Base-by-base conservation (phyloP, 345 rosid genomes). In the Citrus sp. region DNA sequence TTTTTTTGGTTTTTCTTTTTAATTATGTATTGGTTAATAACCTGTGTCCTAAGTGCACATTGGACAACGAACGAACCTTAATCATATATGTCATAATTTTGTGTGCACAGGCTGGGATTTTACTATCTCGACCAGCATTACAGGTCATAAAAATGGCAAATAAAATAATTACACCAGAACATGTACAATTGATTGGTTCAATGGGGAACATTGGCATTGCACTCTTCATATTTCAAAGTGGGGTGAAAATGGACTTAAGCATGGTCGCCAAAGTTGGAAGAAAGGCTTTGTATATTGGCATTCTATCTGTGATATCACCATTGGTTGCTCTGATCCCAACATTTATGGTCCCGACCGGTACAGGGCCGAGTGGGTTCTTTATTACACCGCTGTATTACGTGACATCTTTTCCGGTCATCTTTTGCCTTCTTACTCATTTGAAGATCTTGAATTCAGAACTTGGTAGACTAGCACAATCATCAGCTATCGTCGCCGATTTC, bases 161-260 rank as follows among this genome's bases (percentile, higher is more conserved):
- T 7, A 35, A 51, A 3, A 25, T 3, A 51, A 70, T 27, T 40
- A 46, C 34, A 61, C 18, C 59, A 27, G 28, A 80, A 19, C 13
- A 74, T 40, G 22, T 73, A 37, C 59, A 42, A 66, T 32, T 74
- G 34, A 66, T 78, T 1, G 83, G 69, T 6, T 42, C 74, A 35
- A 25, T 64, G 1, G 78, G 77, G 34, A 4, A 63, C 5, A 40
- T 84, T 0, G 87, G 87, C 2, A 72, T 55, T 12, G 4, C 75
- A 4, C 55, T 84, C 42, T 84, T 76, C 37, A 14, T 81, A 4
- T 84, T 84, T 46, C 67, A 72, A 2, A 72, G 40, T n/a, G 84
- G 82, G 2, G 80, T 81, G 63, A 84, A 84, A 46, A 79, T 81
- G 78, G 87, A 84, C 6, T 0, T 62, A 5, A 22, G 75, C 46